Base-by-base conservation (phyloP, 805 yeast species). In the Wickerhamomyces tratensis region DNA sequence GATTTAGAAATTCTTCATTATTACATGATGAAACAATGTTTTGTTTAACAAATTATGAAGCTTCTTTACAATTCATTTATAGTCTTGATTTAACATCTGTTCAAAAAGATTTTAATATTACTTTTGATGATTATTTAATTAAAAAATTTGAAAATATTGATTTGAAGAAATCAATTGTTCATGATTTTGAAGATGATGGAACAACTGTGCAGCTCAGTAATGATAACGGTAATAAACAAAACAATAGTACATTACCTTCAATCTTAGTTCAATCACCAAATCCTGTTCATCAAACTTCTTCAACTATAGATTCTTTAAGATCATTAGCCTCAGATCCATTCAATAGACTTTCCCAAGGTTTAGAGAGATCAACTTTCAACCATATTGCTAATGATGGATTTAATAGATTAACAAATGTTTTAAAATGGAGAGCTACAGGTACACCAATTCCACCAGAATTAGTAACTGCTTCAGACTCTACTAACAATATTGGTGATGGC, bases 11-110 rank as follows among this genome's bases (percentile, higher is more conserved):
- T 25, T 36, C 41, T 4, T 30, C 37, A 1, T 42, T 39, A 7
- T 44, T 56, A 13, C 37, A 36, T 13, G 49, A 47, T 10, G 50
- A 54, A n/a, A 43, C 49, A 4, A 37, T 50, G 1, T 56, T 52
- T 40, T 50, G 54, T 26, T 41, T 56, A 13, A 56, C 59, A 5
- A 56, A 56, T 41, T 35, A 50, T 11, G 60, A 56, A 39, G 60
- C 60, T 10, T 46, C 59, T 10, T 43, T 56, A 36, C 43, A 48
- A 31, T 56, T 45, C 29, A 43, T 46, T 1, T 45, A 46, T 26
- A 33, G 46, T 3, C 39, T 33, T 8, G 35, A 27, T 3, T 20
- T 37, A 7, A 31, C 3, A 12, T 31, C n/a, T 12, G n/a, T 11
- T 12, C n/a, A 7, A 31, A 11, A 9, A 31, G 34, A 31, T 12